Evolutionary conservation across 2,329 filamentous ascomycete species (phyloP).

Genomic region (Colletotrichum sp.): DNA sequence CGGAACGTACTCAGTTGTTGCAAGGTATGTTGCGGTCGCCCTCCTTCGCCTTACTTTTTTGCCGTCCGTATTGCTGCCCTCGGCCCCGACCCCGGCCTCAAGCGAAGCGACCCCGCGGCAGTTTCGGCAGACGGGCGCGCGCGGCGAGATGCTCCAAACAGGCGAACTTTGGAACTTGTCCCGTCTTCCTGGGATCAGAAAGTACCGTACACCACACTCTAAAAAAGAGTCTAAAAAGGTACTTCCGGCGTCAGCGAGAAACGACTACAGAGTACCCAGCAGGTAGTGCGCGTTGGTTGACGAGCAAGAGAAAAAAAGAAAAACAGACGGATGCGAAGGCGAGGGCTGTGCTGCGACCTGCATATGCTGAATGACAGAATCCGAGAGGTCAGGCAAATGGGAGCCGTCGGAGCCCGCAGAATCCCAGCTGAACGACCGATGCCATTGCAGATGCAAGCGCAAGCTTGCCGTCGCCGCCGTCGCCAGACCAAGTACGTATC

Average conservation of each 20-base stretch:
- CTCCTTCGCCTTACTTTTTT: neutral
- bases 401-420: conserved; percentile 26
- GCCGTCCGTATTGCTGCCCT: neutral
- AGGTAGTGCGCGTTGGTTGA: neutral
- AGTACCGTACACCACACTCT: neutral
- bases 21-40: neutral
- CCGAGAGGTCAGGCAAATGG: conserved; percentile 31
- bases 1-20: neutral
- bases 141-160: neutral
- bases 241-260: neutral
- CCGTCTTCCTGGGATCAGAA: neutral
- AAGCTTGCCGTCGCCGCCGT: neutral
- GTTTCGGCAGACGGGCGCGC: neutral
- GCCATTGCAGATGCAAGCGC: neutral
- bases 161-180: neutral
- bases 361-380: conserved; percentile 37
- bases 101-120: neutral
- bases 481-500: neutral
- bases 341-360: conserved; percentile 39
- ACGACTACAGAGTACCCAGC: neutral
- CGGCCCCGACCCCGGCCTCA: neutral
- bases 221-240: neutral
- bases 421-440: neutral
- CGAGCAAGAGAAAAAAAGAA: neutral
- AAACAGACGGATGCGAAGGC: conserved; percentile 8